These are phyloP conservation scores for Russula griseocarnosa DNA, from an alignment of 768 basidiomycete species.

Conservation along the genomic window DNA sequence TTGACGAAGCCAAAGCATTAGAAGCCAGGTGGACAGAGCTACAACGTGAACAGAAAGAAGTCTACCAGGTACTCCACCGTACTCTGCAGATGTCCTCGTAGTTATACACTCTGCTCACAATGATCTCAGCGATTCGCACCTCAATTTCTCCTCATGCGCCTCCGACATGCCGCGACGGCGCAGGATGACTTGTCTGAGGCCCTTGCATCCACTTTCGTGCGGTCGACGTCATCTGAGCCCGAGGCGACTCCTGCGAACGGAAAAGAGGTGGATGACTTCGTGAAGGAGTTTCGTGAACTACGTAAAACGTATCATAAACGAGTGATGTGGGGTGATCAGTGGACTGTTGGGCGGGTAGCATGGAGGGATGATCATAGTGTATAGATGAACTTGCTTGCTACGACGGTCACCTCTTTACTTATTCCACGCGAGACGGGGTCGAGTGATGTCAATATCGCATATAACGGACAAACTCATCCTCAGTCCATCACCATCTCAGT, in stretches of 20 bases:
- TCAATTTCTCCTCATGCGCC: slow-evolving; percentile 82
- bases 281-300: slow-evolving; percentile 80
- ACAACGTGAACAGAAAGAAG: slow-evolving; percentile 81
- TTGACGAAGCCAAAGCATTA: slow-evolving; percentile 78
- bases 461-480: slow-evolving; percentile 23
- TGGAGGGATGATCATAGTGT: slow-evolving; percentile 62
- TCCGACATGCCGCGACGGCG: slow-evolving; percentile 81
- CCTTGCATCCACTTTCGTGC: slow-evolving; percentile 78
- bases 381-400: neutral
- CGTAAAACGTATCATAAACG: slow-evolving; percentile 93
- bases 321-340: slow-evolving; percentile 84
- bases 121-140: slow-evolving; percentile 67
- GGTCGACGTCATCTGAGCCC: slow-evolving; percentile 38
- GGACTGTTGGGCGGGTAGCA: slow-evolving; percentile 77
- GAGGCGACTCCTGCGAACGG: slow-evolving; percentile 30
- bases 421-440: neutral
- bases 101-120: neutral
- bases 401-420: neutral
- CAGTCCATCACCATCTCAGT: slow-evolving; percentile 6
- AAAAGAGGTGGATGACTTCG: slow-evolving; percentile 78
- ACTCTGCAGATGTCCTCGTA: neutral
- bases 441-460: slow-evolving; percentile 23
- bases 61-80: slow-evolving; percentile 67
- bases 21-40: slow-evolving; percentile 83
- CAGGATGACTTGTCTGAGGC: slow-evolving; percentile 89